A percentile compares a stretch with the other conserved stretches of the same genome.
Evolutionary conservation across 164 flowering plant species (phyloP).

Genomic region (Vitis rotundifolia): DNA sequence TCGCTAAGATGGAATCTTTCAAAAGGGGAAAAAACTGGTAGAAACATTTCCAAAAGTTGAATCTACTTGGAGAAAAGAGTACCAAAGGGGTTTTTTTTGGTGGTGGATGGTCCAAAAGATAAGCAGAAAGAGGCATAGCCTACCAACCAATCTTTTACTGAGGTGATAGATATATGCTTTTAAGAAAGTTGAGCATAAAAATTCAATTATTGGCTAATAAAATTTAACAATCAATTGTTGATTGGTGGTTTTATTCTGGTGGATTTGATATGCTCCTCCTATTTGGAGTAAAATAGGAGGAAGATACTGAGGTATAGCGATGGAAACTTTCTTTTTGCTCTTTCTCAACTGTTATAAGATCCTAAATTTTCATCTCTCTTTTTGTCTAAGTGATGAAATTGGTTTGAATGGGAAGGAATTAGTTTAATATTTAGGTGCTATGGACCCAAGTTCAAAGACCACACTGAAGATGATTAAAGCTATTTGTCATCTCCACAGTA

Average conservation of each 20-base stretch:
- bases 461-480: no score
- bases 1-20: slow-evolving; percentile 21
- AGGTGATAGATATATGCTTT: not conserved
- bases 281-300: not conserved
- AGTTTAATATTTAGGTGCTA: no score
- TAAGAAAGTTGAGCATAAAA: slow-evolving; percentile 1
- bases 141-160: slow-evolving; percentile 12
- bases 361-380: no score
- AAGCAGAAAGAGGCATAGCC: slow-evolving; percentile 20
- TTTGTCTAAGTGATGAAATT: no score
- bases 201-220: not conserved
- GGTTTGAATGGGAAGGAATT: no score
- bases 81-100: slow-evolving; percentile 11
- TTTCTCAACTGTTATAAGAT: no score
- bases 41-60: slow-evolving; percentile 1
- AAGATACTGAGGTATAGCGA: no score
- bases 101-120: slow-evolving; percentile 25
- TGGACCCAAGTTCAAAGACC: no score
- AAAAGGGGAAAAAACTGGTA: slow-evolving; percentile 1
- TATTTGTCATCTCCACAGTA: no score
- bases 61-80: slow-evolving; percentile 17
- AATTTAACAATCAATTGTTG: not conserved
- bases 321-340: no score
- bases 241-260: not conserved
- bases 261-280: not conserved